These are phyloP conservation scores for Spinacia oleracea DNA, from an alignment of 179 eudicot species.

Conservation along the genomic window DNA sequence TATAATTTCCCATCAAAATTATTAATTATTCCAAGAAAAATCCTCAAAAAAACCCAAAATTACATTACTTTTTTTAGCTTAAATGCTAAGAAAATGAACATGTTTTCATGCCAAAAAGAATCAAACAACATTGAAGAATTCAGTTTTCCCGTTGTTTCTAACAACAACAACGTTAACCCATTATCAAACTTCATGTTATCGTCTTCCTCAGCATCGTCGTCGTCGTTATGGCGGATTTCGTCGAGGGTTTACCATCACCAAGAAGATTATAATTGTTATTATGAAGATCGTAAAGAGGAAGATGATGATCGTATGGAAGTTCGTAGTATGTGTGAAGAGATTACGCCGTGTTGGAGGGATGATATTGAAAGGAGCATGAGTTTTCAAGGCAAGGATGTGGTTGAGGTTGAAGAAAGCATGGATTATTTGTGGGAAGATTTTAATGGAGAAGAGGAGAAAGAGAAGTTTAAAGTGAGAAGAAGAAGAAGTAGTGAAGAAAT, in stretches of 20 bases:
- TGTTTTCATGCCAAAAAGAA: slow-evolving; percentile 28
- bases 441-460: slow-evolving; percentile 31
- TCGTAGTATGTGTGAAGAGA: slow-evolving; percentile 33
- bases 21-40: background rate
- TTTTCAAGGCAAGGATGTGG: slow-evolving; percentile 26
- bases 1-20: background rate
- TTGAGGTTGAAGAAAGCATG: slow-evolving; percentile 39
- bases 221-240: slow-evolving; percentile 41
- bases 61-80: background rate
- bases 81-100: slow-evolving; percentile 11
- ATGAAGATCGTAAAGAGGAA: background rate
- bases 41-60: background rate
- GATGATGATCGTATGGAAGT: slow-evolving; percentile 25
- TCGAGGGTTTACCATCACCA: slow-evolving; percentile 39
- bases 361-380: slow-evolving; percentile 21
- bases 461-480: background rate
- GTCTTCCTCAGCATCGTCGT: slow-evolving; percentile 28
- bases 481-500: slow-evolving; percentile 17
- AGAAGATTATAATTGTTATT: slow-evolving; percentile 16
- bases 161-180: slow-evolving; percentile 25
- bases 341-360: slow-evolving; percentile 14
- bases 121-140: slow-evolving; percentile 29
- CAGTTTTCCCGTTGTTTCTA: slow-evolving; percentile 39
- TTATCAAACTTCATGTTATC: slow-evolving; percentile 26
- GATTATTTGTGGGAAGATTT: slow-evolving; percentile 47